A percentile compares a stretch with the other conserved stretches of the same genome.
Conservation (phyloP, 306 rosid species). For the Hippophae rhamnoides region DNA sequence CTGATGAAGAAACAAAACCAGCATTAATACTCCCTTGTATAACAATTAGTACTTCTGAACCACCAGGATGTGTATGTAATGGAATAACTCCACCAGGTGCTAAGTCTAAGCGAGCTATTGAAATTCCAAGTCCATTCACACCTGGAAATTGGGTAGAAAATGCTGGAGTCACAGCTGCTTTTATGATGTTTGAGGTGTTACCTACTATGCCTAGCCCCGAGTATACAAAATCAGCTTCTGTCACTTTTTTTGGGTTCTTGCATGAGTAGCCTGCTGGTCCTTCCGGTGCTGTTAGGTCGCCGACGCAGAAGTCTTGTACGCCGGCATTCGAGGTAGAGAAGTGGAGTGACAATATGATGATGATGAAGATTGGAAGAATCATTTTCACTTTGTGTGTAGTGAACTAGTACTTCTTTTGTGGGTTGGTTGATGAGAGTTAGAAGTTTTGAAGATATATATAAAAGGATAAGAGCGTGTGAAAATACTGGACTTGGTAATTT, state of each 20-base stretch:
- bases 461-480: slow-evolving; percentile 10
- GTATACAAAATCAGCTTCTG: slow-evolving; percentile 46
- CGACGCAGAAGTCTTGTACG: slow-evolving; percentile 76
- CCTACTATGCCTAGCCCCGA: slow-evolving; percentile 43
- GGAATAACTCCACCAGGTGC: slow-evolving; percentile 56
- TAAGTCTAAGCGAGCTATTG: slow-evolving; percentile 50
- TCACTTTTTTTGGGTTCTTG: slow-evolving; percentile 42
- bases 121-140: slow-evolving; percentile 67
- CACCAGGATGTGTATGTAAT: slow-evolving; percentile 78
- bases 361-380: slow-evolving; percentile 25
- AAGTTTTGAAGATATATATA: slow-evolving; percentile 15
- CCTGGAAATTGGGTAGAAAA: slow-evolving; percentile 57
- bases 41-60: slow-evolving; percentile 36
- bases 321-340: slow-evolving; percentile 39
- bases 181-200: slow-evolving; percentile 67
- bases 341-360: slow-evolving; percentile 24
- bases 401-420: neutral
- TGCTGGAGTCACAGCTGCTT: slow-evolving; percentile 58
- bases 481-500: slow-evolving; percentile 9
- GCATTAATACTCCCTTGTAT: slow-evolving; percentile 46
- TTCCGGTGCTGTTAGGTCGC: slow-evolving; percentile 38
- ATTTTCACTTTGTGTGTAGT: slow-evolving; percentile 21
- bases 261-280: slow-evolving; percentile 69
- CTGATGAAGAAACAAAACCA: slow-evolving; percentile 50
- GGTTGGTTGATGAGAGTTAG: slow-evolving; percentile 1